Conservation (phyloP, 345 rosid species). For the Salix dunnii region DNA sequence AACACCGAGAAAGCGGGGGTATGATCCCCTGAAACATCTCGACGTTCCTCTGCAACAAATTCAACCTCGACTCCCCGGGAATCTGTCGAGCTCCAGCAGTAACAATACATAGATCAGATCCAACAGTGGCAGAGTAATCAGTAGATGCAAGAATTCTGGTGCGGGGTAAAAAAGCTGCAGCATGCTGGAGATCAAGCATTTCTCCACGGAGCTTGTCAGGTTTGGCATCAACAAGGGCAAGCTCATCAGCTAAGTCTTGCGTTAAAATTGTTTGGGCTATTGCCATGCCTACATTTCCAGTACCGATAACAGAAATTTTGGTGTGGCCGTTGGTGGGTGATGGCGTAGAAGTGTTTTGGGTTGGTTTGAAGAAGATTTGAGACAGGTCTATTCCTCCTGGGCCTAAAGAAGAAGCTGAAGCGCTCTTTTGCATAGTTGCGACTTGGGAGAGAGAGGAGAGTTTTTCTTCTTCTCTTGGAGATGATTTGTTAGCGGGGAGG, state of each 20-base stretch:
- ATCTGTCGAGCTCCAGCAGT: slow-evolving; percentile 89
- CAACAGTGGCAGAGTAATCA: slow-evolving; percentile 60
- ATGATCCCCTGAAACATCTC: slow-evolving; percentile 57
- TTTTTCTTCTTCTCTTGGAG: not conserved
- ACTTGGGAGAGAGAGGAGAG: not conserved
- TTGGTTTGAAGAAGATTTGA: slow-evolving; percentile 66
- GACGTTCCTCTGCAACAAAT: slow-evolving; percentile 78
- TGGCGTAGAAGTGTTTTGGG: slow-evolving; percentile 47
- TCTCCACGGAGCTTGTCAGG: slow-evolving; percentile 78
- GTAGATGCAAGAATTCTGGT: slow-evolving; percentile 70
- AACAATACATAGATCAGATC: slow-evolving; percentile 84
- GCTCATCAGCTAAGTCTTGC: slow-evolving; percentile 68
- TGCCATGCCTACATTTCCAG: slow-evolving; percentile 97
- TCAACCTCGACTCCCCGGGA: slow-evolving; percentile 83
- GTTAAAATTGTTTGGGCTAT: slow-evolving; percentile 95
- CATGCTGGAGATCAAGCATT: slow-evolving; percentile 99
- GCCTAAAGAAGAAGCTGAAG: slow-evolving; percentile 56
- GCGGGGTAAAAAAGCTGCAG: slow-evolving; percentile 95
- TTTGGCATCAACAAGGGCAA: slow-evolving; percentile 67
- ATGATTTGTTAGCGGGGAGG: not conserved
- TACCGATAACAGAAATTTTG: slow-evolving; percentile 78
- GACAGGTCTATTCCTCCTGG: slow-evolving; percentile 65
- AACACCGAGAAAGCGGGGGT: slow-evolving; percentile 71
- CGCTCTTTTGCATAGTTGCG: slow-evolving; percentile 46
- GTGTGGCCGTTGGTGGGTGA: slow-evolving; percentile 54